phyloP scores from a whole-genome alignment of 495 filamentous ascomycete species.

The Rhypophila decipiens region DNA sequence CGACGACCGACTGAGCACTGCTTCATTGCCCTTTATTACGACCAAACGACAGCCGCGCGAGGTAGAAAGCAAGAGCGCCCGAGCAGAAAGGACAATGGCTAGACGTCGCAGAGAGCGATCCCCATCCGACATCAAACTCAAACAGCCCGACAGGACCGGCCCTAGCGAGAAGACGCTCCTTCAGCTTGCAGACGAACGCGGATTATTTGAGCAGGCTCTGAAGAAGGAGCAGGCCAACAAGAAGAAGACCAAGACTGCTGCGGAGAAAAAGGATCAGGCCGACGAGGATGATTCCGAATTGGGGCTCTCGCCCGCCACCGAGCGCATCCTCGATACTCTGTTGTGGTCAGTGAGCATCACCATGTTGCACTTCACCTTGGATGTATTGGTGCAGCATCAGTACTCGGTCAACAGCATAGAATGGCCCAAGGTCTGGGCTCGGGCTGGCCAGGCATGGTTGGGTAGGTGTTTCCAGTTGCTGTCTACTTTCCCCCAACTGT shows the following conservation, averaged over 20 bases:
- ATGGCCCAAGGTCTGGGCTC: constrained; percentile 49
- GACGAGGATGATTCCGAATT: constrained; percentile 23
- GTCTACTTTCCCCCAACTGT: not conserved
- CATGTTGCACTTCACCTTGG: constrained; percentile 81
- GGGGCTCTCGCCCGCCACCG: constrained; percentile 33
- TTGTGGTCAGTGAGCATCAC: constrained; percentile 65
- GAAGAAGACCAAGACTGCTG: constrained; percentile 22
- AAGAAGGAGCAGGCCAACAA: constrained; percentile 20
- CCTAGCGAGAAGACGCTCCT: constrained; percentile 55
- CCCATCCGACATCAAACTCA: constrained; percentile 46
- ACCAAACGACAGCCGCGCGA: too few species aligned
- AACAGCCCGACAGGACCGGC: constrained; percentile 51
- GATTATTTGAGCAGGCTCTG: constrained; percentile 40
- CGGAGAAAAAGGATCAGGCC: constrained; percentile 19
- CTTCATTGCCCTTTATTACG: too few species aligned
- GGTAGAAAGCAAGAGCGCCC: too few species aligned
- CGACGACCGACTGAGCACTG: too few species aligned
- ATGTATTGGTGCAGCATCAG: constrained; percentile 87
- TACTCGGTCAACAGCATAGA: constrained; percentile 62
- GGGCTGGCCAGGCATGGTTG: constrained; percentile 42
- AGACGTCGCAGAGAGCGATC: constrained; percentile 43
- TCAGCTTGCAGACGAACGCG: constrained; percentile 54
- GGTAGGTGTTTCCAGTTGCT: too few species aligned
- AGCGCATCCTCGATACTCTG: constrained; percentile 52
- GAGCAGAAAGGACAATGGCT: too few species aligned